These are phyloP conservation scores for Hypoxylon sp. DNA, from an alignment of 2,329 filamentous ascomycete genomes.

Conservation along the genomic window DNA sequence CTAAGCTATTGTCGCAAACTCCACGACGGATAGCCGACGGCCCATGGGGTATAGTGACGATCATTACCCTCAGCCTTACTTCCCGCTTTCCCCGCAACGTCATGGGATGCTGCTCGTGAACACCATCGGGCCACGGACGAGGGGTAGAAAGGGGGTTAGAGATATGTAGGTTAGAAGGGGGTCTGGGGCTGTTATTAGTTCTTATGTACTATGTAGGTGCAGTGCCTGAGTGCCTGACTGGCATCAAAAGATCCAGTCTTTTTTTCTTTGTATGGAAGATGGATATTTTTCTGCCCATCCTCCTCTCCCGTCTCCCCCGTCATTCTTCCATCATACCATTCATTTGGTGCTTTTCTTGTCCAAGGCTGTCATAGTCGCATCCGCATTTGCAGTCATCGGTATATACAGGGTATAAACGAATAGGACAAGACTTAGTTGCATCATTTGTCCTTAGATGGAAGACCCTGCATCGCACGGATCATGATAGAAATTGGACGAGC, in stretches of 20 bases:
- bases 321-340: conserved; percentile 20
- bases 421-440: conserved; percentile 7
- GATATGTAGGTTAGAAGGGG: conserved; percentile 11
- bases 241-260: conserved; percentile 23
- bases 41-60: conserved; percentile 22
- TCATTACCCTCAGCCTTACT: conserved; percentile 28
- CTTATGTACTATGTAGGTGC: neutral
- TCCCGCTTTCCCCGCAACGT: conserved; percentile 31
- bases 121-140: conserved; percentile 35
- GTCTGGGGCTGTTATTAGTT: neutral
- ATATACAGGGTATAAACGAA: conserved; percentile 7
- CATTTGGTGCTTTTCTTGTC: conserved; percentile 1
- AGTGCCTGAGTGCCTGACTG: neutral
- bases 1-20: conserved; percentile 3
- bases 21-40: conserved; percentile 3
- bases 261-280: conserved; percentile 30
- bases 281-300: conserved; percentile 11
- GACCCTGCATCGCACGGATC: conserved; percentile 25
- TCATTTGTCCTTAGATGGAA: conserved; percentile 7
- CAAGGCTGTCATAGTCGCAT: conserved; percentile 9
- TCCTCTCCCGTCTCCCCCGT: conserved; percentile 31
- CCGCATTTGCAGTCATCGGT: neutral
- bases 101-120: conserved; percentile 35
- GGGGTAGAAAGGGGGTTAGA: conserved; percentile 25
- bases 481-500: conserved; percentile 26